These are phyloP conservation scores for Ceratobasidium sp. DNA, from an alignment of 1,284 basidiomycete genomes.

Conservation along the genomic window DNA sequence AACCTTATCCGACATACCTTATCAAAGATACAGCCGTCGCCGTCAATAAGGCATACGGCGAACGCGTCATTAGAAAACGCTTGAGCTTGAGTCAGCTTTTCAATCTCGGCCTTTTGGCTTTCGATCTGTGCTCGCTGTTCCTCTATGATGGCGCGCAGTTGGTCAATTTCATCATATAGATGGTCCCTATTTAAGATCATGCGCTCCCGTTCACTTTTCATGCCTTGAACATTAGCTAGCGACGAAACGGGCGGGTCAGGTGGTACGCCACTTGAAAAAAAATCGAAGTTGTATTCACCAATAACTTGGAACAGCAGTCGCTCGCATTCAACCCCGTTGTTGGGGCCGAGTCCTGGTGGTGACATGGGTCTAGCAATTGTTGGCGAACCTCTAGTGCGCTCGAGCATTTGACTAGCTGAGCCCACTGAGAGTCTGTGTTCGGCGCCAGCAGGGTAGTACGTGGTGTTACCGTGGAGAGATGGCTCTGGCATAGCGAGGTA, in stretches of 20 bases:
- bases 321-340: slow-evolving; percentile 21
- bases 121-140: slow-evolving; percentile 9
- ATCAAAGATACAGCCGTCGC: slow-evolving; percentile 39
- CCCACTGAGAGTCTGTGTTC: slow-evolving; percentile 7
- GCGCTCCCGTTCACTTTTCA: slow-evolving; percentile 28
- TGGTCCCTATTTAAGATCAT: background rate
- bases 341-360: background rate
- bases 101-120: slow-evolving; percentile 14
- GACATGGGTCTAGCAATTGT: background rate
- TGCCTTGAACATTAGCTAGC: slow-evolving; percentile 27
- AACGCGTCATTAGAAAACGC: background rate
- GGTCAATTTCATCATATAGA: slow-evolving; percentile 21
- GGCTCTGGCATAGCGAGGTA: slow-evolving; percentile 21
- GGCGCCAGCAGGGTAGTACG: background rate
- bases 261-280: background rate
- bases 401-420: background rate
- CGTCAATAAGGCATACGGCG: slow-evolving; percentile 38
- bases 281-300: background rate
- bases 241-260: background rate
- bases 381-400: background rate
- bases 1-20: slow-evolving; percentile 10
- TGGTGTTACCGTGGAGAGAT: background rate
- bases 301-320: slow-evolving; percentile 35
- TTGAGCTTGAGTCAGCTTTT: slow-evolving; percentile 35
- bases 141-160: background rate